phyloP scores from a whole-genome alignment of 2,329 filamentous ascomycete genomes.

The Fusarium denticulatum region DNA sequence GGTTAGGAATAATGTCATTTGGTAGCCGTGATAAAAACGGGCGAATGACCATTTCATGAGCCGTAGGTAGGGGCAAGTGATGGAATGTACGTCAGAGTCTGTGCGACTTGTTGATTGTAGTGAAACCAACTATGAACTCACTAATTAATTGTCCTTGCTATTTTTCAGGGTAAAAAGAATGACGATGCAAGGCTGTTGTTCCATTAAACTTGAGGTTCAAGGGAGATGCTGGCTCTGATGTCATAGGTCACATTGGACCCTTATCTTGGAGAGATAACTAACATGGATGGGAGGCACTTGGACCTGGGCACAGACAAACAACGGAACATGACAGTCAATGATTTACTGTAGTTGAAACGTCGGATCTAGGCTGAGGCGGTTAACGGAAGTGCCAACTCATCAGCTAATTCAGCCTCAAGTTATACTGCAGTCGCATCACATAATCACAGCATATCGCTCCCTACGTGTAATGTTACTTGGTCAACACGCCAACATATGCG shows the following conservation, averaged over 20 bases:
- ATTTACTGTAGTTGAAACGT: background rate
- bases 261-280: background rate
- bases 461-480: constrained; percentile 13
- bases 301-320: constrained; percentile 5
- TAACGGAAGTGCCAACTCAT: background rate
- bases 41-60: background rate
- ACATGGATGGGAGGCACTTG: background rate
- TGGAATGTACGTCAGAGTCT: background rate
- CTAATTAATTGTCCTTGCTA: background rate
- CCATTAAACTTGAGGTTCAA: background rate
- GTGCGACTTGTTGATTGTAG: background rate
- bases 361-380: background rate
- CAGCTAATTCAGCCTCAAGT: background rate
- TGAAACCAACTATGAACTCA: background rate
- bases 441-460: background rate
- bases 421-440: background rate
- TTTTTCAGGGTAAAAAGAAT: background rate
- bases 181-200: background rate
- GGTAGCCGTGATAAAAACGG: background rate
- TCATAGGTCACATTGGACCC: constrained; percentile 3
- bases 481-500: background rate
- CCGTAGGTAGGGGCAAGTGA: background rate
- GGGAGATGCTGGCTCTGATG: constrained; percentile 4
- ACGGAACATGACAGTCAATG: background rate
- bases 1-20: background rate